A percentile compares a stretch with the other conserved stretches of the same genome.
Evolutionary conservation across 495 filamentous ascomycete species (phyloP).

Genomic region (Hyaloscypha hepaticicola): DNA sequence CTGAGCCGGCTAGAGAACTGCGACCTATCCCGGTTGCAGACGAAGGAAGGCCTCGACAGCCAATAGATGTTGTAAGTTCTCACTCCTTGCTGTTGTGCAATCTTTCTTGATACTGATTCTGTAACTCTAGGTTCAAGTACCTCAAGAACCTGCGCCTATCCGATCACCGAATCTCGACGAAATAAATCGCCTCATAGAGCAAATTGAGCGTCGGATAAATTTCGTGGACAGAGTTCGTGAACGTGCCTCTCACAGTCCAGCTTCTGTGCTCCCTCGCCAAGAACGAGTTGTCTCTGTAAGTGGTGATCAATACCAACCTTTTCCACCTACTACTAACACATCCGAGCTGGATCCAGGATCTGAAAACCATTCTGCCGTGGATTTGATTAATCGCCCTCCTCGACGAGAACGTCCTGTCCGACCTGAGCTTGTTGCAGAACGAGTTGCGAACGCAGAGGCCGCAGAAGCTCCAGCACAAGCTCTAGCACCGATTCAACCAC

Average conservation of each 20-base stretch:
- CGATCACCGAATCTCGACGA: neutral
- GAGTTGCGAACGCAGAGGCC: neutral
- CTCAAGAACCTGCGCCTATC: neutral
- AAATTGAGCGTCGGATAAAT: neutral
- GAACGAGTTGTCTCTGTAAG: neutral
- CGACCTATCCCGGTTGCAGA: neutral
- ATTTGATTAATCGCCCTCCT: neutral
- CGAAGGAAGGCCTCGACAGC: neutral
- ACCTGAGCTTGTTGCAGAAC: neutral
- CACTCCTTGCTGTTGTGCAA: neutral
- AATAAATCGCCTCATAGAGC: neutral
- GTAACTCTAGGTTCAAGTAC: neutral
- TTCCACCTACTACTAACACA: neutral
- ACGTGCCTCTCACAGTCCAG: no score
- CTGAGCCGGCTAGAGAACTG: neutral
- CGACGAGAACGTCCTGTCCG: neutral
- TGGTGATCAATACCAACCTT: neutral
- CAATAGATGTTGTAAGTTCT: neutral
- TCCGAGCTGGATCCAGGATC: neutral
- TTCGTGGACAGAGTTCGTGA: neutral
- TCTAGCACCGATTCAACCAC: neutral
- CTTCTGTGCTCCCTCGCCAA: neutral
- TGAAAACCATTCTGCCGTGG: neutral
- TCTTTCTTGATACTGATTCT: neutral
- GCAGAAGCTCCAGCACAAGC: neutral